A percentile compares a stretch with the other conserved stretches of the same genome.
Conservation (phyloP, 345 rosid species). For the Eucalyptus virginea region DNA sequence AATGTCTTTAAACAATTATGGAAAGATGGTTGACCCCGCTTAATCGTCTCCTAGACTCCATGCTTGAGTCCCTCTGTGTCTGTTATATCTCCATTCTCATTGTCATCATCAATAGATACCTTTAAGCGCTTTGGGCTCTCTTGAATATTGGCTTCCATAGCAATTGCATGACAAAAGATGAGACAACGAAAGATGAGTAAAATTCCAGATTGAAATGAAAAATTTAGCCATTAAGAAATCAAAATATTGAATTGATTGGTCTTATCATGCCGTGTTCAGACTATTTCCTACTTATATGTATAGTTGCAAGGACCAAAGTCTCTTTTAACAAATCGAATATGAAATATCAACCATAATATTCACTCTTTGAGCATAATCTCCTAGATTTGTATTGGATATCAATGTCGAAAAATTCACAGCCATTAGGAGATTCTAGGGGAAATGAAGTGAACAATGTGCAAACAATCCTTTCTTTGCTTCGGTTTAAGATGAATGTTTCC, state of each 20-base stretch:
- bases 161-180: not conserved
- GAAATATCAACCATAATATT: not conserved
- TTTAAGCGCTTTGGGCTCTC: not conserved
- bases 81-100: not conserved
- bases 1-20: not conserved
- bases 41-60: not conserved
- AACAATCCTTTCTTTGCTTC: not conserved
- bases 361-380: not conserved
- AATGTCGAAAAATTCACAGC: not conserved
- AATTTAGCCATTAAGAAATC: not conserved
- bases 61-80: not conserved
- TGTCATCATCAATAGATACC: not conserved
- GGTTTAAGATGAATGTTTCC: not conserved
- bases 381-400: not conserved
- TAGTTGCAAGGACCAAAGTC: not conserved
- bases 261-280: not conserved
- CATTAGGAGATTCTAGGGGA: not conserved
- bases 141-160: not conserved
- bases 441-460: not conserved
- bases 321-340: not conserved
- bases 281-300: not conserved
- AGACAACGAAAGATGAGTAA: not conserved
- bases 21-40: not conserved
- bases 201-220: not conserved
- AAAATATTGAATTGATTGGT: not conserved